Evolutionary conservation across 805 yeast species (phyloP).

Genomic region (Candida odintsovae): DNA sequence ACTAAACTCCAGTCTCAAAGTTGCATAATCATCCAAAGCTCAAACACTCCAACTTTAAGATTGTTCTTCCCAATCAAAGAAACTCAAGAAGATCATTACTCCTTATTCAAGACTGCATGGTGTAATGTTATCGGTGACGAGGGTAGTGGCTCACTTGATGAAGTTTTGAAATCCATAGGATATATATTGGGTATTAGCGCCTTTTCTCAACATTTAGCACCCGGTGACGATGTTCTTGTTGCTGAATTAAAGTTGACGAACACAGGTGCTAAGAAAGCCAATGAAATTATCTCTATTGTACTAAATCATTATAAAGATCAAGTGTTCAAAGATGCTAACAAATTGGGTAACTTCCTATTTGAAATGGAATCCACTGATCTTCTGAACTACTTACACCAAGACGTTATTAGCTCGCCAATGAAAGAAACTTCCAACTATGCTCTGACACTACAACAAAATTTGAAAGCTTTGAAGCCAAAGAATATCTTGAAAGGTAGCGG

Average conservation of each 20-base stretch:
- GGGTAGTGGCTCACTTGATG: constrained; percentile 42
- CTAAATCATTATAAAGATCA: constrained; percentile 19
- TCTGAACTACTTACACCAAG: constrained; percentile 40
- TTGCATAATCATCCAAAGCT: constrained; percentile 34
- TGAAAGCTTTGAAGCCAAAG: constrained; percentile 24
- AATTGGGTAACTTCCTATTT: constrained; percentile 36
- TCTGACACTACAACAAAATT: constrained; percentile 32
- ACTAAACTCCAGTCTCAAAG: constrained; percentile 14
- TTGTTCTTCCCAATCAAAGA: constrained; percentile 38
- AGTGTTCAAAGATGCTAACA: constrained; percentile 14
- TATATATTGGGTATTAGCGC: constrained; percentile 36
- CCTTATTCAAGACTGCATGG: constrained; percentile 39
- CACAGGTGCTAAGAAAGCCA: constrained; percentile 36
- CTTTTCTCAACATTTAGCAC: constrained; percentile 33
- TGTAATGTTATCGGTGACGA: constrained; percentile 62
- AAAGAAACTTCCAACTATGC: constrained; percentile 43
- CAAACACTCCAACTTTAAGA: constrained; percentile 33
- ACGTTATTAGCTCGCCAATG: constrained; percentile 32
- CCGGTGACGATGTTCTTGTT: constrained; percentile 34
- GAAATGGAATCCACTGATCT: constrained; percentile 44
- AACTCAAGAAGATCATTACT: neutral
- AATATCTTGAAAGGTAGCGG: constrained; percentile 41
- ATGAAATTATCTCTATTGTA: constrained; percentile 29
- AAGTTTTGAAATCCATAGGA: constrained; percentile 29
- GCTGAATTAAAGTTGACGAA: constrained; percentile 46